Conservation (phyloP, 768 basidiomycete species). For the Suillus placidus region DNA sequence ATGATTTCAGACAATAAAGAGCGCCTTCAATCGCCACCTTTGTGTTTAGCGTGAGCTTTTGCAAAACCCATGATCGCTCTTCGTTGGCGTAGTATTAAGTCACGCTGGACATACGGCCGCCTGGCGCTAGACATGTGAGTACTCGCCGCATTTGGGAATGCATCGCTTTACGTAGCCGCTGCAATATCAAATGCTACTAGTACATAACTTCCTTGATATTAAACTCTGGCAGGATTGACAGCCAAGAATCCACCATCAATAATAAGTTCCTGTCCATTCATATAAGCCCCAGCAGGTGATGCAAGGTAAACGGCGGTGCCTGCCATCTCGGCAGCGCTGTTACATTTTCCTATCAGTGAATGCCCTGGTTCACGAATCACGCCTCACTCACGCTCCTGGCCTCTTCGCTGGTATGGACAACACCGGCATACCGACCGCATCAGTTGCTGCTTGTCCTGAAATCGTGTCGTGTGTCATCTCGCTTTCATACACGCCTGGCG, state of each 20-base stretch:
- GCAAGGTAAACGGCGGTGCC: conserved; percentile 78
- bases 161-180: background rate
- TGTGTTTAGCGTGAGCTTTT: background rate
- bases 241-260: conserved; percentile 76
- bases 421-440: conserved; percentile 62
- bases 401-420: conserved; percentile 61
- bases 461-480: conserved; percentile 68
- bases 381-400: conserved; percentile 61
- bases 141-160: background rate
- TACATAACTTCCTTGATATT: conserved; percentile 14
- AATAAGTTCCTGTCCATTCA: conserved; percentile 76
- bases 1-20: background rate
- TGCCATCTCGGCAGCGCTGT: conserved; percentile 72
- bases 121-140: background rate
- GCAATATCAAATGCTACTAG: background rate
- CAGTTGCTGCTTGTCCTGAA: conserved; percentile 45
- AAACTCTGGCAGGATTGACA: conserved; percentile 67
- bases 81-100: background rate
- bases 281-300: conserved; percentile 72
- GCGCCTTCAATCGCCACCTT: background rate
- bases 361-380: background rate
- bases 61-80: background rate
- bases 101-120: background rate
- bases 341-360: conserved; percentile 14
- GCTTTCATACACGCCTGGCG: conserved; percentile 76